These are phyloP conservation scores for Chimonanthus praecox DNA, from an alignment of 164 flowering plant species.

Conservation along the genomic window DNA sequence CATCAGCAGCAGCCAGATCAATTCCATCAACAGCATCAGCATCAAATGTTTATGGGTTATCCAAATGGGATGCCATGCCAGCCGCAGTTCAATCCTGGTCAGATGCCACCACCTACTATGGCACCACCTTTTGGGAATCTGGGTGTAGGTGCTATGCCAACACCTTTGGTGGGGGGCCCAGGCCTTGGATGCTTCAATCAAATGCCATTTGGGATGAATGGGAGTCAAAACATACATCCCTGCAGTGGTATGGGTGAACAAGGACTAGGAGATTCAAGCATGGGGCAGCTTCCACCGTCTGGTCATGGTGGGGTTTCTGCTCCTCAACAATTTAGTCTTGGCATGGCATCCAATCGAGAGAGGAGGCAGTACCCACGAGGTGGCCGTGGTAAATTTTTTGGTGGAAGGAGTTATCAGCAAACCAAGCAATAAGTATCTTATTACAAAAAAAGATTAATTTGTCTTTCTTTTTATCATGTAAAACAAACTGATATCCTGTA, in stretches of 20 bases:
- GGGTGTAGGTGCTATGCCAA: slow-evolving; percentile 21
- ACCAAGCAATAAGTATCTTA: background rate
- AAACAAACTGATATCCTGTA: no score
- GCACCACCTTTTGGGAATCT: slow-evolving; percentile 28
- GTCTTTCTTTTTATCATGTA: background rate
- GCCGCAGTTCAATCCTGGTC: slow-evolving; percentile 41
- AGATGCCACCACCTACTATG: slow-evolving; percentile 18
- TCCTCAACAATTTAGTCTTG: slow-evolving; percentile 13
- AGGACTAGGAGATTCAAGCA: slow-evolving; percentile 3
- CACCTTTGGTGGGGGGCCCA: slow-evolving; percentile 31
- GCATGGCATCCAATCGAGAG: slow-evolving; percentile 14
- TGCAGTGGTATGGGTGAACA: slow-evolving; percentile 7
- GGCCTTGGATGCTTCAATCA: slow-evolving; percentile 32
- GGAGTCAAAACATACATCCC: slow-evolving; percentile 13
- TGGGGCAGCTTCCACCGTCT: background rate
- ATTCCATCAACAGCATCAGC: slow-evolving; percentile 15
- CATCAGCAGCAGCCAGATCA: background rate
- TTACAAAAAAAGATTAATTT: background rate
- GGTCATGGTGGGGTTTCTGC: slow-evolving; percentile 10
- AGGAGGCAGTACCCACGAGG: slow-evolving; percentile 9
- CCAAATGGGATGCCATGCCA: slow-evolving; percentile 30
- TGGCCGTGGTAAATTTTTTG: slow-evolving; percentile 11
- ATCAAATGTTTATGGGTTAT: slow-evolving; percentile 29
- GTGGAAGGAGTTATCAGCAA: slow-evolving; percentile 17
- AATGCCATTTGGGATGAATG: slow-evolving; percentile 19